A percentile compares a stretch with the other conserved stretches of the same genome.
These are phyloP conservation scores for Cladosporium sp. DNA, from an alignment of 2,329 filamentous ascomycete genomes.

Conservation along the genomic window DNA sequence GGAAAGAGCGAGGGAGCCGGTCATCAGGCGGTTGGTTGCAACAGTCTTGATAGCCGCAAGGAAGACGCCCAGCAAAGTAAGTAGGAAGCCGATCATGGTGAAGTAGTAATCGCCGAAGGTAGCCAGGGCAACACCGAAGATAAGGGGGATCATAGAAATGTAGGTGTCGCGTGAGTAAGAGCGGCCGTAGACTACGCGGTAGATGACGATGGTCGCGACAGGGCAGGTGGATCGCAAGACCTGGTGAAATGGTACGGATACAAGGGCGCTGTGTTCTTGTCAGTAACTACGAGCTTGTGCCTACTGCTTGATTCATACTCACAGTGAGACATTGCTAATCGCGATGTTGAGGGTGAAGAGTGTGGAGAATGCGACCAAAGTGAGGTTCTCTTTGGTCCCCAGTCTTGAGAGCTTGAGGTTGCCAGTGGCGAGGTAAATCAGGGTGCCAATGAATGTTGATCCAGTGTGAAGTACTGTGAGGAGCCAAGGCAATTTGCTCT, in stretches of 20 bases:
- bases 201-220: slow-evolving; percentile 58
- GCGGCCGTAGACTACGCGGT: slow-evolving; percentile 51
- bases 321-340: slow-evolving; percentile 56
- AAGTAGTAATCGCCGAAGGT: slow-evolving; percentile 61
- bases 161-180: slow-evolving; percentile 54
- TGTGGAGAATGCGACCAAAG: slow-evolving; percentile 54
- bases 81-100: slow-evolving; percentile 45
- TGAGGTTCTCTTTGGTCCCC: slow-evolving; percentile 49
- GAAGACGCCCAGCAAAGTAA: slow-evolving; percentile 34
- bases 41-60: slow-evolving; percentile 51
- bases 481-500: slow-evolving; percentile 59
- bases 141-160: slow-evolving; percentile 54
- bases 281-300: neutral
- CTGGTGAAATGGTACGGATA: slow-evolving; percentile 61
- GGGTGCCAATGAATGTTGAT: slow-evolving; percentile 52
- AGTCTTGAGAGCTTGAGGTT: slow-evolving; percentile 51
- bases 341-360: slow-evolving; percentile 61
- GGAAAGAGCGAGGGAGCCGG: slow-evolving; percentile 53
- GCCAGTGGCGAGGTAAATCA: slow-evolving; percentile 46
- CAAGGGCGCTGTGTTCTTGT: slow-evolving; percentile 31
- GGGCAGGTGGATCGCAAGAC: slow-evolving; percentile 58
- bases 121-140: slow-evolving; percentile 55
- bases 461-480: slow-evolving; percentile 55
- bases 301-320: neutral
- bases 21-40: slow-evolving; percentile 60